These are phyloP conservation scores for Agrocybe pediades DNA, from an alignment of 768 basidiomycete genomes.

Conservation along the genomic window DNA sequence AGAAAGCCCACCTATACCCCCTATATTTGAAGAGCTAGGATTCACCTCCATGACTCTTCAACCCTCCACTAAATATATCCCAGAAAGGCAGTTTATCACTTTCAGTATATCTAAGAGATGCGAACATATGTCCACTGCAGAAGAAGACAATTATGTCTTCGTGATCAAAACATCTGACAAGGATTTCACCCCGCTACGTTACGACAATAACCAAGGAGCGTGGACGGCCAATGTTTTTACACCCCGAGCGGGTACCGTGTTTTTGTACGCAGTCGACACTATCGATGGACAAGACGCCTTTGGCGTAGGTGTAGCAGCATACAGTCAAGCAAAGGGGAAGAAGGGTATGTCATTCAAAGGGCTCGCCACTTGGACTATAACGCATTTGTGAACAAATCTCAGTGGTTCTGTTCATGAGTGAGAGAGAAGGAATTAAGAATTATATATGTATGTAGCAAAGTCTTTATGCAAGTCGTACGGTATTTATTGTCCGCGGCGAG, in stretches of 20 bases:
- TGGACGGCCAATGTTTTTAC: slow-evolving; percentile 42
- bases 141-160: slow-evolving; percentile 43
- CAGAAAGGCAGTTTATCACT: slow-evolving; percentile 32
- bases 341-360: slow-evolving; percentile 41
- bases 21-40: slow-evolving; percentile 34
- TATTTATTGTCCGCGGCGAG: no score
- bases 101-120: slow-evolving; percentile 48
- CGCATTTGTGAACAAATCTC: slow-evolving; percentile 4
- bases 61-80: slow-evolving; percentile 33
- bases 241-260: slow-evolving; percentile 33
- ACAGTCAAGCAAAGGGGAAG: slow-evolving; percentile 33
- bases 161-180: slow-evolving; percentile 35
- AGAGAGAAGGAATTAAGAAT: not conserved
- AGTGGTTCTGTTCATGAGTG: not conserved
- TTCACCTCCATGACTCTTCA: slow-evolving; percentile 34
- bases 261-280: slow-evolving; percentile 34
- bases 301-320: slow-evolving; percentile 36
- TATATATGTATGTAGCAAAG: not conserved
- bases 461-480: no score
- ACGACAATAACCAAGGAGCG: slow-evolving; percentile 36
- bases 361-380: slow-evolving; percentile 35
- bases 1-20: slow-evolving; percentile 36
- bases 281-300: slow-evolving; percentile 39
- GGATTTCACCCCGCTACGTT: slow-evolving; percentile 33
- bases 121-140: slow-evolving; percentile 44